These are phyloP conservation scores for Sphaerulina vaccinii DNA, from an alignment of 2,329 filamentous ascomycete species.

Conservation along the genomic window DNA sequence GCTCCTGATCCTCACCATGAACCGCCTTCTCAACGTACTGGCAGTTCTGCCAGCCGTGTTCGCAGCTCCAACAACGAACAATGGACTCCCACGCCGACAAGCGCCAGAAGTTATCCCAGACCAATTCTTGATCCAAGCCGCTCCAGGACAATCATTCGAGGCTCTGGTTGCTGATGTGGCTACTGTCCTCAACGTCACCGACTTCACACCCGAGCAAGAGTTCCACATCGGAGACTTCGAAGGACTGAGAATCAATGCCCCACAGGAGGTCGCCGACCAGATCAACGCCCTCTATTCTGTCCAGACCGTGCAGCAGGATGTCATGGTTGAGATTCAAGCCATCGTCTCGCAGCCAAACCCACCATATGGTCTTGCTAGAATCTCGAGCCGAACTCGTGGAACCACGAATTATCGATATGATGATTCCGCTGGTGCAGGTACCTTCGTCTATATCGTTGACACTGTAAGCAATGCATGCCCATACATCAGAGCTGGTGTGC, in stretches of 20 bases:
- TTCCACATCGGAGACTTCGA: neutral
- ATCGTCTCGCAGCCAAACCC: constrained; percentile 41
- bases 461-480: no score
- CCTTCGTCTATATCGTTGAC: constrained; percentile 30
- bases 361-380: constrained; percentile 44
- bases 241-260: neutral
- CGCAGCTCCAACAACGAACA: constrained; percentile 23
- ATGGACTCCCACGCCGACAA: neutral
- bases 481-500: no score
- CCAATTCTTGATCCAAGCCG: constrained; percentile 26
- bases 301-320: constrained; percentile 42
- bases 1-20: no score
- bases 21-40: constrained; percentile 24
- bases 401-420: constrained; percentile 42
- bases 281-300: constrained; percentile 31
- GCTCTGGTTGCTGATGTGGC: neutral
- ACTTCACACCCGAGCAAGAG: neutral
- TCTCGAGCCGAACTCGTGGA: constrained; percentile 39
- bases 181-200: neutral
- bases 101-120: constrained; percentile 5
- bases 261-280: constrained; percentile 6
- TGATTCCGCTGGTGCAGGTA: constrained; percentile 36
- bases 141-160: constrained; percentile 17
- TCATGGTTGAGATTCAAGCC: constrained; percentile 38
- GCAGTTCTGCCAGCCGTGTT: constrained; percentile 25